Evolutionary conservation across 768 basidiomycete species (phyloP), one percentile per base, ranked within the genome.

Genomic region (Podaxis mareebaensis): DNA sequence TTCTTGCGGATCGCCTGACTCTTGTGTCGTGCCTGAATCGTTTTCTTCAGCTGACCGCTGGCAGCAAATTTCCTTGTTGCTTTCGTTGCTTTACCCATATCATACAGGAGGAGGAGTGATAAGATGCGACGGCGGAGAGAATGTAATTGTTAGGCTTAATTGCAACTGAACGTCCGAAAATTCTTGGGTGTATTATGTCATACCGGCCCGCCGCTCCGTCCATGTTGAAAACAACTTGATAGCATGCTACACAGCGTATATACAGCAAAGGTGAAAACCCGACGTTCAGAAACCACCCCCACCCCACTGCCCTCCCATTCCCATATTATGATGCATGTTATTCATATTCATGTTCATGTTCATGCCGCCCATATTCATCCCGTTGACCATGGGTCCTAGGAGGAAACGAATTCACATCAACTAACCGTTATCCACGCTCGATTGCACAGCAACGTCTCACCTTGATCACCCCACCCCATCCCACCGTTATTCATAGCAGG

Each of bases 51-150:
- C 71, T 91, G 88, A 1, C 96, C 96, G 63, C 91, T 93, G 3
- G 92, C 81, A 8, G 89, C 91, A 68, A 96, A 96, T 77, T 96
- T 95, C 71, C 89, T 88, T 11, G 91, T 90, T 0, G 92, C 85
- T 75, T 96, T 96, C 42, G 85, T 77, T 20, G 87, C 85, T 68
- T 76, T 80, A 11, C 77, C 80, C 81, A 81, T 82, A 49, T 36
- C 55, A 28, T 24, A 53, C 1, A 5, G 58, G 48, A 17, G 56
- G 26, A 17, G 22, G 22, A 11, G 13, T 13, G 22, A 28, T 51
- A 24, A 26, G 38, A 36, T 36, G 38, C 53, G 17, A 33, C 42
- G 30, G 17, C 12, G 42, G 15, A 39, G 39, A 4, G n/a, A 42
- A 46, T 15, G 13, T 8, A 49, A 26, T 13, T 48, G 13, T 20